Percentiles rank a stretch among this genome's conserved stretches.
phyloP scores from a whole-genome alignment of 306 rosid genomes.

The Malus fusca region DNA sequence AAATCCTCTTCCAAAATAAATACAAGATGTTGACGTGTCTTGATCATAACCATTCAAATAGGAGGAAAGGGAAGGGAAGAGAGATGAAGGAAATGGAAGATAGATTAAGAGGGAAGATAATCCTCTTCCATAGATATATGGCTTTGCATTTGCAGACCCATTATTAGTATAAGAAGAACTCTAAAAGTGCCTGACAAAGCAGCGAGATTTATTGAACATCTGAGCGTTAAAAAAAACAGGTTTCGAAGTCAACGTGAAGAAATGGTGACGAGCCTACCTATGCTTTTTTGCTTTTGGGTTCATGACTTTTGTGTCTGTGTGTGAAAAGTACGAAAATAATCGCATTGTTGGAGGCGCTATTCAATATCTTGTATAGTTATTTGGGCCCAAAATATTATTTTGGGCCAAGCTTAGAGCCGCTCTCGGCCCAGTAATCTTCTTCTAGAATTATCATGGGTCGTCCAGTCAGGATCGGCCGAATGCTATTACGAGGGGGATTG shows the following conservation, averaged over 20 bases:
- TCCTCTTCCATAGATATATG: neutral
- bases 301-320: neutral
- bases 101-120: too few relatives aligned
- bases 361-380: neutral
- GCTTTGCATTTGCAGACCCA: conserved; percentile 11
- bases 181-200: neutral
- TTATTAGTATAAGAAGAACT: neutral
- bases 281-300: neutral
- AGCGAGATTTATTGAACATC: conserved; percentile 11
- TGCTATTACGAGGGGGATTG: too few relatives aligned
- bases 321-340: neutral
- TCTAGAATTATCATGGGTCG: too few relatives aligned
- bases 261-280: neutral
- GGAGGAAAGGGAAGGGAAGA: too few relatives aligned
- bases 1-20: too few relatives aligned
- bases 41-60: too few relatives aligned
- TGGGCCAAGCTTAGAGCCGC: fast-evolving
- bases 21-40: too few relatives aligned
- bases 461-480: too few relatives aligned
- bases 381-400: too few relatives aligned
- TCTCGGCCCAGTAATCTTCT: too few relatives aligned
- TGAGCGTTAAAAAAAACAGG: neutral
- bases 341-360: neutral
- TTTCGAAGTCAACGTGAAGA: conserved; percentile 10
- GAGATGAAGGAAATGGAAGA: too few relatives aligned